These are phyloP conservation scores for Solanum ossicruentum DNA, from an alignment of 257 asterid species.

Conservation along the genomic window DNA sequence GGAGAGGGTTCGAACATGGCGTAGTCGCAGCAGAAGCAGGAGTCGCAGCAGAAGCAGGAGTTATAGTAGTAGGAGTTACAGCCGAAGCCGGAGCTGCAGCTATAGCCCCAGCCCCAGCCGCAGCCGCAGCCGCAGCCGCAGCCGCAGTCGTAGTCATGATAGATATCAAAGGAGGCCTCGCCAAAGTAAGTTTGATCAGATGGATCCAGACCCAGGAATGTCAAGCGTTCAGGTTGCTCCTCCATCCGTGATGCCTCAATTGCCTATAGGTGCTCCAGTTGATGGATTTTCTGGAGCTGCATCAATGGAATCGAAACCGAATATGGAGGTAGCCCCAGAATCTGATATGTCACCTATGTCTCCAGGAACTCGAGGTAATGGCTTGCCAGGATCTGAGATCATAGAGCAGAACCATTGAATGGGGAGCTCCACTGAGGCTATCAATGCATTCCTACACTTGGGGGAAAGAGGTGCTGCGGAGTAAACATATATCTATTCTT, in stretches of 20 bases:
- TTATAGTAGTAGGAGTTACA: conserved; percentile 37
- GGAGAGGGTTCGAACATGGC: conserved; percentile 71
- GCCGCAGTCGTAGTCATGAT: conserved; percentile 35
- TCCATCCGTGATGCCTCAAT: not conserved
- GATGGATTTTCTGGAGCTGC: not conserved
- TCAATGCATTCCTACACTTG: conserved; percentile 1
- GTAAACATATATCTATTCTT: not conserved
- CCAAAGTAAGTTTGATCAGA: conserved; percentile 54
- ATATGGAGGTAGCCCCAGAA: conserved; percentile 3
- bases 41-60: conserved; percentile 33
- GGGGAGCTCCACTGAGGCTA: conserved; percentile 8
- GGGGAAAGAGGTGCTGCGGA: not conserved
- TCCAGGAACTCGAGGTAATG: conserved; percentile 15
- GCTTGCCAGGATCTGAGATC: conserved; percentile 15
- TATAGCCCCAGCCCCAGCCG: conserved; percentile 39
- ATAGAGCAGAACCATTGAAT: conserved; percentile 8
- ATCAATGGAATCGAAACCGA: not conserved
- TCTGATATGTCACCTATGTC: conserved; percentile 9
- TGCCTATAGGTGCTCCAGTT: not conserved
- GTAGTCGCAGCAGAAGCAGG: conserved; percentile 39
- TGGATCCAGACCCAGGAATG: conserved; percentile 21
- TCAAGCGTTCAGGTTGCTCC: conserved; percentile 13
- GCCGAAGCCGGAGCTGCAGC: conserved; percentile 55
- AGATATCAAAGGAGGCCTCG: conserved; percentile 64
- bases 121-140: conserved; percentile 34